These are phyloP conservation scores for Leccinum variicolor DNA, from an alignment of 768 basidiomycete genomes.

Conservation along the genomic window DNA sequence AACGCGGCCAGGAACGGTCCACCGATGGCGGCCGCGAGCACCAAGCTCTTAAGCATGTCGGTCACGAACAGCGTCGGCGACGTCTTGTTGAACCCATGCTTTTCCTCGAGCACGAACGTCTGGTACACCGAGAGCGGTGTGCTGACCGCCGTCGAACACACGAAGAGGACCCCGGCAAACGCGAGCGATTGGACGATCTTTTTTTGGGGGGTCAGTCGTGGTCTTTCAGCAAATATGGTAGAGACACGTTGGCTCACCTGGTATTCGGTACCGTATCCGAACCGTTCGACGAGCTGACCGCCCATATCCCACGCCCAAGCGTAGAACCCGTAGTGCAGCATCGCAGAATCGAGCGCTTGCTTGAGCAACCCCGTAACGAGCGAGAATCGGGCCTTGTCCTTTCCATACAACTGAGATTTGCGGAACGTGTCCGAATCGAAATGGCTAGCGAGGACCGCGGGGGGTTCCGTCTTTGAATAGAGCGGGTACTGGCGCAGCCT, in stretches of 20 bases:
- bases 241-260: constrained; percentile 45
- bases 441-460: constrained; percentile 63
- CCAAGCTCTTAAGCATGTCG: constrained; percentile 81
- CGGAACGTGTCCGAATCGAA: constrained; percentile 70
- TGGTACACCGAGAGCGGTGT: constrained; percentile 79
- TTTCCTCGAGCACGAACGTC: constrained; percentile 93
- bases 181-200: constrained; percentile 80
- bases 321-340: constrained; percentile 77
- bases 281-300: constrained; percentile 44
- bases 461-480: constrained; percentile 73
- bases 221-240: too few relatives aligned
- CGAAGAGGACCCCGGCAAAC: constrained; percentile 66
- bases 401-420: constrained; percentile 90
- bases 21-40: constrained; percentile 66
- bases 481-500: constrained; percentile 79
- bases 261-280: constrained; percentile 69
- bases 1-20: constrained; percentile 85
- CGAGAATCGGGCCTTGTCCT: constrained; percentile 84
- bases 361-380: constrained; percentile 72
- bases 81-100: constrained; percentile 97
- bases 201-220: background rate
- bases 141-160: constrained; percentile 62
- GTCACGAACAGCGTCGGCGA: constrained; percentile 69
- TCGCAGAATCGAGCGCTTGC: constrained; percentile 62
- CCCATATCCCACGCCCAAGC: constrained; percentile 78